A percentile compares a stretch with the other conserved stretches of the same genome.
phyloP scores from a whole-genome alignment of 1,284 basidiomycete species.

The Ganoderma leucocontextum region DNA sequence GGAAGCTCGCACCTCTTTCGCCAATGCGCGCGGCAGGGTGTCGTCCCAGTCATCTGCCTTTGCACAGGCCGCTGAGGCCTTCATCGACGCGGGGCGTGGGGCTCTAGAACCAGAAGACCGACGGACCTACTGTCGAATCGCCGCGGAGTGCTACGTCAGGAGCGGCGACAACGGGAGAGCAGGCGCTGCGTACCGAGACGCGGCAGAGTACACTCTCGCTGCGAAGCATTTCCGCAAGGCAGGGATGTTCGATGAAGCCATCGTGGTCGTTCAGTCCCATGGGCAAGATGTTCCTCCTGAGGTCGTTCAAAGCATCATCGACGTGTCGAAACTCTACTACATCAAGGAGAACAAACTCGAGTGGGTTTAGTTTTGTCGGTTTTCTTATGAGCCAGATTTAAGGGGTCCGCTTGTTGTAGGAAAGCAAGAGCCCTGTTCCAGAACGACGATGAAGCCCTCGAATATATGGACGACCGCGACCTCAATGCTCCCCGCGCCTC shows the following conservation, averaged over 20 bases:
- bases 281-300: constrained; percentile 42
- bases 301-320: constrained; percentile 51
- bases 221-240: constrained; percentile 56
- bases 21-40: neutral
- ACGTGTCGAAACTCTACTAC: constrained; percentile 61
- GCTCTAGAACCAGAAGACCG: constrained; percentile 40
- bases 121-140: constrained; percentile 52
- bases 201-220: constrained; percentile 50
- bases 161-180: constrained; percentile 49
- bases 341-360: constrained; percentile 51
- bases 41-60: constrained; percentile 46
- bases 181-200: constrained; percentile 34
- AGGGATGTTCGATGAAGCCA: constrained; percentile 61
- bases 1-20: constrained; percentile 41
- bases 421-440: constrained; percentile 58
- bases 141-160: constrained; percentile 60
- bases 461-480: constrained; percentile 65
- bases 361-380: constrained; percentile 44
- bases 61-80: constrained; percentile 55
- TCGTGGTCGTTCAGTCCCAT: constrained; percentile 52
- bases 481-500: constrained; percentile 59
- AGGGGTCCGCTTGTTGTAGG: constrained; percentile 40
- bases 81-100: constrained; percentile 43
- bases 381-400: too few species aligned
- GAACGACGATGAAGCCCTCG: constrained; percentile 58